A percentile compares a stretch with the other conserved stretches of the same genome.
Conservation (phyloP, 2,329 filamentous ascomycete genomes). For the Epichloe coenophiala region DNA sequence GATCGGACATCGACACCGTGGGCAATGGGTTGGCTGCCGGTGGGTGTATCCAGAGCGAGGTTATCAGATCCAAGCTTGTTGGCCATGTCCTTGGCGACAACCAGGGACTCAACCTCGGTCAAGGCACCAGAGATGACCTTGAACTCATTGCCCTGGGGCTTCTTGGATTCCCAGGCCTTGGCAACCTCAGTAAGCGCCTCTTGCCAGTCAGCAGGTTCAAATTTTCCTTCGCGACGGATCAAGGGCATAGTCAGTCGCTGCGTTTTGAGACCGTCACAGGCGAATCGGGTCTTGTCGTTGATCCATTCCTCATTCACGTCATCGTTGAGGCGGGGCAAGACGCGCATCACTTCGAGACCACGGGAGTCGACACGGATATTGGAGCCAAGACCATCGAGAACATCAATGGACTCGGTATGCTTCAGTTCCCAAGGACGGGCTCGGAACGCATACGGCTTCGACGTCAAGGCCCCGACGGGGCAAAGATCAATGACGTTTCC, state of each 20-base stretch:
- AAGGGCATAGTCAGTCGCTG: constrained; percentile 89
- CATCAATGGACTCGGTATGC: constrained; percentile 90
- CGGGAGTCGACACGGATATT: constrained; percentile 90
- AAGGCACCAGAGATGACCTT: constrained; percentile 88
- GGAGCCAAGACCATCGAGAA: constrained; percentile 82
- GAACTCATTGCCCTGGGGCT: constrained; percentile 84
- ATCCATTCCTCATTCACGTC: constrained; percentile 99
- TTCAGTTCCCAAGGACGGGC: constrained; percentile 95
- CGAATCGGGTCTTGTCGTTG: constrained; percentile 94
- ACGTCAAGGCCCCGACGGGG: constrained; percentile 90
- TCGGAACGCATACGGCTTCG: constrained; percentile 95
- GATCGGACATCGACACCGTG: constrained; percentile 89
- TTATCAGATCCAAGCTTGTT: constrained; percentile 97
- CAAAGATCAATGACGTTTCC: constrained; percentile 97
- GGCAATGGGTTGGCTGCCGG: constrained; percentile 68
- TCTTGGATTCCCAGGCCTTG: constrained; percentile 63
- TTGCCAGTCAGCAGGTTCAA: constrained; percentile 89
- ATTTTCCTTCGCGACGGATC: constrained; percentile 77
- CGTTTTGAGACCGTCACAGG: constrained; percentile 91
- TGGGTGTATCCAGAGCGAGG: constrained; percentile 79
- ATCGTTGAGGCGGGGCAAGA: constrained; percentile 86
- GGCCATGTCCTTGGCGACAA: constrained; percentile 92
- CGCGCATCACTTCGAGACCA: constrained; percentile 90
- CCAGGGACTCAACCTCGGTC: constrained; percentile 81
- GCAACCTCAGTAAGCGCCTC: constrained; percentile 83